Percentiles rank a stretch among this genome's conserved stretches.
These are phyloP conservation scores for Bipolaris oryzae DNA, from an alignment of 2,329 filamentous ascomycete species.

Conservation along the genomic window DNA sequence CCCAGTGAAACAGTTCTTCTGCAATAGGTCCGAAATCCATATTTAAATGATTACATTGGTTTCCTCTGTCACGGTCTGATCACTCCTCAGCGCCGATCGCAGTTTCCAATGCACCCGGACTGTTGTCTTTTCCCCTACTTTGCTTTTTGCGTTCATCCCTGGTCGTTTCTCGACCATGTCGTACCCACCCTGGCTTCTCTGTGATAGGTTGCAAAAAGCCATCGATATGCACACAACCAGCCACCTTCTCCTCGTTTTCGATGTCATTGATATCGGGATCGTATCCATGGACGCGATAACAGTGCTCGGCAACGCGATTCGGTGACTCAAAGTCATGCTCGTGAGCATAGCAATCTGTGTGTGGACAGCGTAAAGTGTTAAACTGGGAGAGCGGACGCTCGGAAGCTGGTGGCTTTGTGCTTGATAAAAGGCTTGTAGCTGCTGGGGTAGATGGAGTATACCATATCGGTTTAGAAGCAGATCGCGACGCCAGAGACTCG, in stretches of 20 bases:
- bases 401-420: neutral
- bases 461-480: constrained; percentile 37
- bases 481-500: constrained; percentile 44
- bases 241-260: constrained; percentile 56
- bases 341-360: constrained; percentile 38
- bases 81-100: neutral
- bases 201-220: constrained; percentile 66
- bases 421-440: constrained; percentile 11
- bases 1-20: neutral
- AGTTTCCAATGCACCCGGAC: constrained; percentile 1
- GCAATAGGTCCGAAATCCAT: too few species aligned
- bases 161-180: constrained; percentile 31
- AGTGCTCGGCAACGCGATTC: constrained; percentile 51
- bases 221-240: constrained; percentile 70
- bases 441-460: constrained; percentile 43
- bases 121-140: constrained; percentile 10
- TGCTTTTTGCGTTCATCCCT: constrained; percentile 21
- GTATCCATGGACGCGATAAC: constrained; percentile 54
- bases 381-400: constrained; percentile 39
- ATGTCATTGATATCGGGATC: constrained; percentile 48
- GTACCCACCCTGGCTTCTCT: constrained; percentile 38
- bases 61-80: neutral
- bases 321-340: constrained; percentile 32
- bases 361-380: constrained; percentile 41
- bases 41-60: too few species aligned